Evolutionary conservation across 768 basidiomycete species (phyloP).

Genomic region (Vararia minispora): DNA sequence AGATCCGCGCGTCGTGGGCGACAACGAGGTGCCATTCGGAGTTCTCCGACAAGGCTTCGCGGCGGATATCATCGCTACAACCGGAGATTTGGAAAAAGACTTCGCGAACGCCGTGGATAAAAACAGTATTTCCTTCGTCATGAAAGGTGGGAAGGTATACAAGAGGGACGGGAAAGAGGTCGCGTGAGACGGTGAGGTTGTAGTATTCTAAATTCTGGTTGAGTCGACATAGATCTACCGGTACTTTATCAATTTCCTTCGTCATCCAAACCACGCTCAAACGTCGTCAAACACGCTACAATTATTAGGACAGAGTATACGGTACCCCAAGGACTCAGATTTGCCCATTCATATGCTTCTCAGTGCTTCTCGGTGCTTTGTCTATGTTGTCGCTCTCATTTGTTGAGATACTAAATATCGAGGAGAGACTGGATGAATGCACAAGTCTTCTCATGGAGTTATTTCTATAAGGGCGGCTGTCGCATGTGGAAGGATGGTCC

Average conservation of each 20-base stretch:
- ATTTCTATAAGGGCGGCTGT: too few relatives aligned
- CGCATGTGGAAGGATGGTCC: background rate
- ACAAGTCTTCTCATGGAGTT: too few relatives aligned
- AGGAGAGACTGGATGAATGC: too few relatives aligned
- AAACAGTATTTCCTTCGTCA: slow-evolving; percentile 38
- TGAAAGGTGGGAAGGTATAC: slow-evolving; percentile 43
- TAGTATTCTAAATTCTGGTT: slow-evolving; percentile 5
- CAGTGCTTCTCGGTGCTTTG: too few relatives aligned
- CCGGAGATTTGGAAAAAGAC: slow-evolving; percentile 26
- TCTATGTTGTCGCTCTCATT: too few relatives aligned
- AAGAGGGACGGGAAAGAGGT: slow-evolving; percentile 26
- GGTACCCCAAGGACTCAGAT: too few relatives aligned
- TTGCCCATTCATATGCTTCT: too few relatives aligned
- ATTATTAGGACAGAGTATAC: too few relatives aligned
- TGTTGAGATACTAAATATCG: too few relatives aligned
- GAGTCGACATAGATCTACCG: slow-evolving; percentile 1
- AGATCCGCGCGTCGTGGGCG: slow-evolving; percentile 24
- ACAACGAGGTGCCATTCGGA: slow-evolving; percentile 47
- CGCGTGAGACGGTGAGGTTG: background rate
- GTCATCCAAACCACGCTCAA: too few relatives aligned
- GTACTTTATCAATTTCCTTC: too few relatives aligned
- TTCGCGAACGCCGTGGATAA: slow-evolving; percentile 36
- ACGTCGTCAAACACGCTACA: too few relatives aligned
- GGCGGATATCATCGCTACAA: slow-evolving; percentile 34
- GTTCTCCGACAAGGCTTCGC: slow-evolving; percentile 42